These are phyloP conservation scores for Boletus reticuloceps DNA, from an alignment of 768 basidiomycete genomes.

Conservation along the genomic window DNA sequence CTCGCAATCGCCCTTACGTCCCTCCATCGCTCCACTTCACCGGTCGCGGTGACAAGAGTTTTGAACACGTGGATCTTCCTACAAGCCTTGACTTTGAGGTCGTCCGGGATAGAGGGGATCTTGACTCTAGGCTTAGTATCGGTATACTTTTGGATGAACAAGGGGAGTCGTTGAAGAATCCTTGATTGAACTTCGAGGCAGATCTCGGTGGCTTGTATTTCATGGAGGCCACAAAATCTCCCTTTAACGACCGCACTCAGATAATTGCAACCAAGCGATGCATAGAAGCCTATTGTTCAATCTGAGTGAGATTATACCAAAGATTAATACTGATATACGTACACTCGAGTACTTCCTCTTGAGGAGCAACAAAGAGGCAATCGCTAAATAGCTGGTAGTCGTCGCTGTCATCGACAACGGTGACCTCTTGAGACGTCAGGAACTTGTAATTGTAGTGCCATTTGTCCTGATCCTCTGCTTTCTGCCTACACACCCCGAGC, in stretches of 20 bases:
- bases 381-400: constrained; percentile 72
- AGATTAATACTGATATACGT: not conserved
- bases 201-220: constrained; percentile 43
- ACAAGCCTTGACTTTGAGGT: constrained; percentile 65
- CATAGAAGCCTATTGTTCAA: constrained; percentile 58
- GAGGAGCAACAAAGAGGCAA: constrained; percentile 67
- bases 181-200: constrained; percentile 51
- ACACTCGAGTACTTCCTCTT: constrained; percentile 88
- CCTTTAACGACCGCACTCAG: constrained; percentile 72
- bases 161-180: constrained; percentile 74
- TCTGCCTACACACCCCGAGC: constrained; percentile 61
- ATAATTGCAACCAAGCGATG: constrained; percentile 65
- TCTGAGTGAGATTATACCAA: not conserved
- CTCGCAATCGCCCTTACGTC: constrained; percentile 59
- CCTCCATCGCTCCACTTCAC: constrained; percentile 45
- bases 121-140: constrained; percentile 54
- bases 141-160: constrained; percentile 84
- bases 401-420: constrained; percentile 80
- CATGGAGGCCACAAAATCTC: constrained; percentile 55
- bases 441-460: constrained; percentile 69
- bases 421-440: constrained; percentile 58
- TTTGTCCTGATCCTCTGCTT: constrained; percentile 53
- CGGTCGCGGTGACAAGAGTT: constrained; percentile 31
- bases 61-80: constrained; percentile 34
- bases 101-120: constrained; percentile 48